phyloP scores from a whole-genome alignment of 805 yeast species.

The Wickerhamomyces chaumierensis region DNA sequence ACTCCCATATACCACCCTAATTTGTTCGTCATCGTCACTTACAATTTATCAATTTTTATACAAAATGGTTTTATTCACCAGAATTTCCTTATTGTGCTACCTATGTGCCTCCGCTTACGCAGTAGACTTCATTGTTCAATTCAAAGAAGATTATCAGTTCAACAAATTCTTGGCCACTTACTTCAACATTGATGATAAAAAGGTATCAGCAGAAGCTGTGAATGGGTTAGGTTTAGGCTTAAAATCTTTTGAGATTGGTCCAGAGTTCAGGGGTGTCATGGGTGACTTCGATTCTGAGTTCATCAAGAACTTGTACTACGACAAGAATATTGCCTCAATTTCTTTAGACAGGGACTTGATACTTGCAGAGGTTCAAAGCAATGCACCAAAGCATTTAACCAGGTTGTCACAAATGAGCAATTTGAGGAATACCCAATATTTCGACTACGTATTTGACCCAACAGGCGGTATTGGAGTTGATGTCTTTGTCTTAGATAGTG shows the following conservation, averaged over 20 bases:
- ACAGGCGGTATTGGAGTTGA: constrained; percentile 30
- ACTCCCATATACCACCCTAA: too few relatives aligned
- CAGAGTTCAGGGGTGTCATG: constrained; percentile 21
- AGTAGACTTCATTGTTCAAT: constrained; percentile 17
- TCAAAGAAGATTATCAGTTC: constrained; percentile 12
- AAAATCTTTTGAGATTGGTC: constrained; percentile 19
- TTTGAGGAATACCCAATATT: constrained; percentile 17
- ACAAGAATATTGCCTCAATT: constrained; percentile 24
- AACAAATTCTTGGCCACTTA: constrained; percentile 10
- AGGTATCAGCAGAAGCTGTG: constrained; percentile 5
- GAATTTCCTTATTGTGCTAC: neutral
- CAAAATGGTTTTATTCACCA: neutral
- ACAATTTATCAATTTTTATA: too few relatives aligned
- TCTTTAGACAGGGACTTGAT: constrained; percentile 25
- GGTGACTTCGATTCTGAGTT: constrained; percentile 25
- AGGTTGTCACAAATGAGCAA: constrained; percentile 26
- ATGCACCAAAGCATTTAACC: constrained; percentile 32
- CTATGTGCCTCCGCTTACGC: constrained; percentile 1
- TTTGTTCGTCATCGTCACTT: too few relatives aligned
- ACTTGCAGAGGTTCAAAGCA: constrained; percentile 27
- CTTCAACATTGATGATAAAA: constrained; percentile 4
- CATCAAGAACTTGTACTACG: constrained; percentile 23
- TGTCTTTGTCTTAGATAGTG: constrained; percentile 28
- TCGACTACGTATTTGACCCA: constrained; percentile 30
- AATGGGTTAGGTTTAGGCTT: constrained; percentile 7